Evolutionary conservation across 116 monocot species (phyloP), one percentile per base, ranked within the genome.

Genomic region (Papilionanthe hybrid): DNA sequence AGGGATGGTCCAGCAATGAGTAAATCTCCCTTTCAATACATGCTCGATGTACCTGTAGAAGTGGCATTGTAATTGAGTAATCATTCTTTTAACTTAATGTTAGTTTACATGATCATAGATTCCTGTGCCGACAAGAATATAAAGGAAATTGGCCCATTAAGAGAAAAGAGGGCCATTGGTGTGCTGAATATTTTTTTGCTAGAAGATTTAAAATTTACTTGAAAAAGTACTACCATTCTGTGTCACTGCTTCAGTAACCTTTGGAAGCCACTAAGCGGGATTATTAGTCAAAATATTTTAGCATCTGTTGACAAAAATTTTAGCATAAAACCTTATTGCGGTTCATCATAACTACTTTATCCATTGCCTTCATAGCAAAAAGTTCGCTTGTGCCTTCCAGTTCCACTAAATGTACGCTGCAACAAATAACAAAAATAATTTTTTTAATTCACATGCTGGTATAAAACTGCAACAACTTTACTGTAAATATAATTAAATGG

Each of bases 301-400:
- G 15, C 65, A 23, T 65, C 23, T 9, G 10, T 65, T 23, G 7
- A 65, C 27, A 53, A 7, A 65, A 65, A 60, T 27, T 65, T 65
- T 27, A 76, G 42, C 9, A 9, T 1, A 32, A 37, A n/a, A 96
- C 96, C 96, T 96, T 96, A 82, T 96, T 96, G 28, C 96, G 92
- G 71, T 82, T 92, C 56, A 96, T 79, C 96, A 96, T 93, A 41
- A 96, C 86, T 77, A 85, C 87, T 84, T 96, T 96, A 67, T 96
- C 92, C 96, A 96, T 96, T 72, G 92, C 92, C 84, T 96, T 96
- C 96, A 96, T 96, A 48, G 96, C 96, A 84, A 81, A 96, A 23
- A 96, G 55, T 84, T 96, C 87, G 55, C 90, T 87, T 32, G 89
- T 94, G 28, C 89, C 92, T 89, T 86, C 67, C 27, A 96, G 83